A percentile compares a stretch with the other conserved stretches of the same genome.
phyloP scores from a whole-genome alignment of 768 basidiomycete genomes.

The Termitomyces sp. region DNA sequence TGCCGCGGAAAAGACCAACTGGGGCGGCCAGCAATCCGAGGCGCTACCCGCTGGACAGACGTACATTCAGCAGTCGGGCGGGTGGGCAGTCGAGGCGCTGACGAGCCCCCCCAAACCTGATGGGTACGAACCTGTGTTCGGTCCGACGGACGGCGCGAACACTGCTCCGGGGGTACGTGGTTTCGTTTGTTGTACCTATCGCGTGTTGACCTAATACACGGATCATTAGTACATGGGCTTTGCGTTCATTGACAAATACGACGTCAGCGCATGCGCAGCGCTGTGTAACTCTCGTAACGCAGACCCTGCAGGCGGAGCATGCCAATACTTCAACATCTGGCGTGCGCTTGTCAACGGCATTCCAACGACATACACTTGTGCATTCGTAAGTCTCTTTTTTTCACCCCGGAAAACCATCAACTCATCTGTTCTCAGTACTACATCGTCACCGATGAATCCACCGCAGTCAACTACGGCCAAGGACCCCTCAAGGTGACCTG shows the following conservation, averaged over 20 bases:
- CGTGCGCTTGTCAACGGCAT: constrained; percentile 40
- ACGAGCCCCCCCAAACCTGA: constrained; percentile 35
- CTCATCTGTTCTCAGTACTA: no score
- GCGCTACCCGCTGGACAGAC: constrained; percentile 31
- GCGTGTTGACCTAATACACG: no score
- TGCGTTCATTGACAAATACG: constrained; percentile 44
- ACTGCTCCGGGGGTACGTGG: constrained; percentile 24
- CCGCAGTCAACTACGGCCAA: constrained; percentile 45
- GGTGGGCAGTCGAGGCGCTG: constrained; percentile 33
- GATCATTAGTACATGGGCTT: constrained; percentile 57
- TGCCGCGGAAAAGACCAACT: constrained; percentile 42
- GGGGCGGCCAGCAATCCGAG: constrained; percentile 38
- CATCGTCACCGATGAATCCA: constrained; percentile 37
- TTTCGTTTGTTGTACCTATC: no score
- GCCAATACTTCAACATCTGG: constrained; percentile 54
- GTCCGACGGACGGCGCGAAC: constrained; percentile 43
- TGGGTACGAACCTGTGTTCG: constrained; percentile 44
- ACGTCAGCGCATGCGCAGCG: constrained; percentile 40
- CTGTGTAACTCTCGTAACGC: constrained; percentile 41
- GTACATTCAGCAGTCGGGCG: constrained; percentile 42
- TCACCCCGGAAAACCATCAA: no score
- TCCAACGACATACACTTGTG: constrained; percentile 49
- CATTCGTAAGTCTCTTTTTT: constrained; percentile 33
- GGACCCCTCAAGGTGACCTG: constrained; percentile 41
- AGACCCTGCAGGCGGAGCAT: constrained; percentile 39